A percentile compares a stretch with the other conserved stretches of the same genome.
phyloP scores from a whole-genome alignment of 768 basidiomycete species.

The Scleroderma bovista region DNA sequence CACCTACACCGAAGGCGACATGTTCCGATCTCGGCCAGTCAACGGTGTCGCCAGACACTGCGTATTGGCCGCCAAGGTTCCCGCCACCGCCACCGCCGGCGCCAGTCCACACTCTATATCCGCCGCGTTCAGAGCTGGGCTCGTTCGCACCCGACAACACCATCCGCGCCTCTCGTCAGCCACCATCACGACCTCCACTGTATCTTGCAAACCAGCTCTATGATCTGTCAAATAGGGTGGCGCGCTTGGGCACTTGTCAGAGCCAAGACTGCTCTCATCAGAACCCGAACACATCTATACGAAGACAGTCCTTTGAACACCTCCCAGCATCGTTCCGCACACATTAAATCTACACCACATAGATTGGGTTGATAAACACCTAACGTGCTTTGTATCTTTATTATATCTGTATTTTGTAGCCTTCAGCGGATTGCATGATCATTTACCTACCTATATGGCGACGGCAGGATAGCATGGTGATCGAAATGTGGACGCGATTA shows the following conservation, averaged over 20 bases:
- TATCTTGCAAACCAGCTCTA: slow-evolving; percentile 23
- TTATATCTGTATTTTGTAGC: slow-evolving; percentile 6
- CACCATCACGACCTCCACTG: slow-evolving; percentile 17
- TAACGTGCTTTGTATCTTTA: slow-evolving; percentile 7
- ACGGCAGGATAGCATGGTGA: too few relatives aligned
- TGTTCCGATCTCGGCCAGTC: slow-evolving; percentile 16
- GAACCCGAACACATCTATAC: slow-evolving; percentile 7
- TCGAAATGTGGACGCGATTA: too few relatives aligned
- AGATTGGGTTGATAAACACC: not conserved
- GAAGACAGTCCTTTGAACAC: slow-evolving; percentile 7
- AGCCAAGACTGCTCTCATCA: not conserved
- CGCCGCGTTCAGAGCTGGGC: slow-evolving; percentile 32
- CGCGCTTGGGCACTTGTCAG: slow-evolving; percentile 9
- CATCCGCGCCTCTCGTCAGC: slow-evolving; percentile 30
- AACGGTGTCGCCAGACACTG: slow-evolving; percentile 5
- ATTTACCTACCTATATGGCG: too few relatives aligned
- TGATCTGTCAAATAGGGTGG: slow-evolving; percentile 1
- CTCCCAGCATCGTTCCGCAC: not conserved
- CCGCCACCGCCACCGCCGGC: slow-evolving; percentile 16
- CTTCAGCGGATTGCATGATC: too few relatives aligned
- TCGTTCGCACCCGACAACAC: slow-evolving; percentile 35
- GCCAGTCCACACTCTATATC: slow-evolving; percentile 30
- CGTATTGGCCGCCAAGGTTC: not conserved
- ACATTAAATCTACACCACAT: not conserved
- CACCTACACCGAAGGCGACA: slow-evolving; percentile 25